Evolutionary conservation across 2,329 filamentous ascomycete genomes (phyloP).

Genomic region (Ophiocordyceps camponoti-floridani): DNA sequence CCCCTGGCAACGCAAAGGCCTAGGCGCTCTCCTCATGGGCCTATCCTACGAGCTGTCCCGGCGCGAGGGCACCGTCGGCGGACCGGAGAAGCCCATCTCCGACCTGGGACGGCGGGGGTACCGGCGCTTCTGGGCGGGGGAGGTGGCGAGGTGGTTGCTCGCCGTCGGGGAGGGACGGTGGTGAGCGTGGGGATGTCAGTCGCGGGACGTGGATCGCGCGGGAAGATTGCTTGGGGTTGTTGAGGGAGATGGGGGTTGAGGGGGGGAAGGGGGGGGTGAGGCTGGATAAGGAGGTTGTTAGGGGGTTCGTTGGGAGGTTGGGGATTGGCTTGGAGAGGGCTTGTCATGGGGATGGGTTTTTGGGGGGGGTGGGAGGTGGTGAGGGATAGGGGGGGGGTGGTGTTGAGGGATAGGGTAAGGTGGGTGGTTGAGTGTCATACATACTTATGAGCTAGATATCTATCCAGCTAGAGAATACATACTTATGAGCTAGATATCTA

Average conservation of each 20-base stretch:
- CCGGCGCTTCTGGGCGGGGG: slow-evolving; percentile 67
- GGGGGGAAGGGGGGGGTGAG: slow-evolving; percentile 28
- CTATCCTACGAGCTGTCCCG: slow-evolving; percentile 83
- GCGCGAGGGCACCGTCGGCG: slow-evolving; percentile 67
- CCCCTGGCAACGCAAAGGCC: slow-evolving; percentile 80
- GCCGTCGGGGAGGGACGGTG: slow-evolving; percentile 22
- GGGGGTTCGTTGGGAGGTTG: too few relatives aligned
- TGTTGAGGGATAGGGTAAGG: too few relatives aligned
- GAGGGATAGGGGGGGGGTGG: too few relatives aligned
- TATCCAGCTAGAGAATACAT: too few relatives aligned
- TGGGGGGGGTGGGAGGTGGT: too few relatives aligned
- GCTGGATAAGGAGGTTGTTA: too few relatives aligned
- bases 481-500: too few relatives aligned
- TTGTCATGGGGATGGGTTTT: too few relatives aligned
- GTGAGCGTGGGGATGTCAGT: slow-evolving; percentile 57
- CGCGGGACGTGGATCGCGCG: slow-evolving; percentile 64
- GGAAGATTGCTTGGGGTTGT: slow-evolving; percentile 64
- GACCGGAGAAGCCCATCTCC: slow-evolving; percentile 85
- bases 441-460: too few relatives aligned
- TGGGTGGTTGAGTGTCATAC: too few relatives aligned
- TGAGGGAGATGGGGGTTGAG: slow-evolving; percentile 65
- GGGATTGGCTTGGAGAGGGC: too few relatives aligned
- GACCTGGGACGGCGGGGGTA: slow-evolving; percentile 74
- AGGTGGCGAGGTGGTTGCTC: slow-evolving; percentile 56
- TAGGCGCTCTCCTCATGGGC: slow-evolving; percentile 80